Base-by-base conservation (phyloP, 768 basidiomycete species). In the Phylloporus rhodoxanthus region DNA sequence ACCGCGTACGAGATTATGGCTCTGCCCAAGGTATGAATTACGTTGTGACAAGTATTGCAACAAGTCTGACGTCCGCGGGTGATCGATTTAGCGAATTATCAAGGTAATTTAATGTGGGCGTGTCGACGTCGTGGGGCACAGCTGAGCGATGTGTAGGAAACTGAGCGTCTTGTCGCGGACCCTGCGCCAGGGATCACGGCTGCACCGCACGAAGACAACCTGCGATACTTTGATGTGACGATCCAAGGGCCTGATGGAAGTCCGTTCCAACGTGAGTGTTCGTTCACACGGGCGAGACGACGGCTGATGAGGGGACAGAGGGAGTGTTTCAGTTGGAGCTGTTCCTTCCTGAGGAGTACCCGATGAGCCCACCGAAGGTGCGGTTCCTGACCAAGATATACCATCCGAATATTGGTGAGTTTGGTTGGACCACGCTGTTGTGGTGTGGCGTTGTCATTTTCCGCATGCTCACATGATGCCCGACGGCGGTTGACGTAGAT, bases 301-400 rank as follows among this genome's bases (percentile, higher is more conserved):
- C 9, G 10, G 21, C 60, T 63, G 45, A 62, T 17, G 38, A 9
- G n/a, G 15, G 14, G 4, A 33, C 51, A 96, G 94, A 85, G 59
- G 96, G 95, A 19, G 75, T 88, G 17, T 98, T 98, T 74, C 87
- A 85, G 60, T 78, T 98, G n/a, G 96, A 99, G 70, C 76, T 99
- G 38, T 99, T 98, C 74, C 75, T 99, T 23, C 96, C 96, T 4
- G 96, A 98, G 70, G 96, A 98, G 69, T 99, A 99, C 71, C 96
- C 96, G 1, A 99, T 99, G 96, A 89, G 87, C 43, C 95, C 96
- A 0, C 96, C 96, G 20, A 99, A 99, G 72, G 96, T 99, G 50
- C 79, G 95, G 57, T 97, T 95, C 74, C 74, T 96, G 59, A 96
- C 94, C 49, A 94, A 93, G 84, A 95, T 97, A 75, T 94, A 95